Evolutionary conservation across 345 rosid species (phyloP).

Genomic region (Dipteronia dyeriana): DNA sequence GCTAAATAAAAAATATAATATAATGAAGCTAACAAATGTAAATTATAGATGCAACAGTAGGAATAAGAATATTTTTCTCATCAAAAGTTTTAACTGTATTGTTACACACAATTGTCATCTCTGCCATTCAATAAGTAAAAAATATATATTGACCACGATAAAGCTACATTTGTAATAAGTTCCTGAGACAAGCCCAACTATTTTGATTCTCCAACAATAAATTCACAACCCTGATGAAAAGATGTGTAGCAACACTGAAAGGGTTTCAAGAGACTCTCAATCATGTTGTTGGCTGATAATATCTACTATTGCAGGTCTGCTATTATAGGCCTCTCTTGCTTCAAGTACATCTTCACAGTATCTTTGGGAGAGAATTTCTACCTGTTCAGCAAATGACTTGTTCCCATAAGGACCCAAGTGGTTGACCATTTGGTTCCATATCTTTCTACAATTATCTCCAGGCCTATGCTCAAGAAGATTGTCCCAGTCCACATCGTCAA

Average conservation of each 20-base stretch:
- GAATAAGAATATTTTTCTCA: too few species aligned
- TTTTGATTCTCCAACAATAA: too few species aligned
- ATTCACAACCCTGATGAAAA: not conserved
- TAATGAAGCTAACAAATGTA: too few species aligned
- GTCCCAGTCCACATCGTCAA: slow-evolving; percentile 89
- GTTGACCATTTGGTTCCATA: slow-evolving; percentile 74
- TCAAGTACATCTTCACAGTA: slow-evolving; percentile 61
- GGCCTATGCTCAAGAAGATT: slow-evolving; percentile 56
- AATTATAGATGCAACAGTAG: too few species aligned
- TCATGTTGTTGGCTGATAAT: not conserved
- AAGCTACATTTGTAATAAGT: too few species aligned
- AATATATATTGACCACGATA: too few species aligned
- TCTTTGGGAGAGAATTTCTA: slow-evolving; percentile 46
- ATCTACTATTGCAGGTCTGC: slow-evolving; percentile 31
- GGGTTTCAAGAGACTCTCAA: too few species aligned
- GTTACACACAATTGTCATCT: too few species aligned
- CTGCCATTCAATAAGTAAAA: too few species aligned
- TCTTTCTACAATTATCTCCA: slow-evolving; percentile 59
- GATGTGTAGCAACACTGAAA: not conserved
- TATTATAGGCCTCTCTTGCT: slow-evolving; percentile 57
- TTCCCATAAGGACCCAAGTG: slow-evolving; percentile 43
- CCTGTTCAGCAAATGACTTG: slow-evolving; percentile 63
- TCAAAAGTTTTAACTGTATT: too few species aligned
- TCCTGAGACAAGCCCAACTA: too few species aligned
- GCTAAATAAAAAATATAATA: too few species aligned